These are phyloP conservation scores for Trichophyton benhamiae DNA, from an alignment of 2,329 filamentous ascomycete genomes.

Conservation along the genomic window DNA sequence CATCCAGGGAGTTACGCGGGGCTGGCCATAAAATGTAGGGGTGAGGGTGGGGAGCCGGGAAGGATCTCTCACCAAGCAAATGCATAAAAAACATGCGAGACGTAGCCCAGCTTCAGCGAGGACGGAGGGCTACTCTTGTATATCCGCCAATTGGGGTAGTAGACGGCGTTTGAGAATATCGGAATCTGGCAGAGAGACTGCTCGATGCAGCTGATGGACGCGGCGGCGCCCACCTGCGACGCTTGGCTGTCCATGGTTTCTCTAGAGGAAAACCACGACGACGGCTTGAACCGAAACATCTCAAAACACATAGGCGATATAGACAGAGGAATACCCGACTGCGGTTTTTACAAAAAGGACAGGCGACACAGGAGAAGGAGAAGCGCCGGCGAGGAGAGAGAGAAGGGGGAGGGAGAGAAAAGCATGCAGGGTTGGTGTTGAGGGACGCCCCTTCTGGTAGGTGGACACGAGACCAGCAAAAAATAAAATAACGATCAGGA, in stretches of 20 bases:
- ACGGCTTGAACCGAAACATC: not conserved
- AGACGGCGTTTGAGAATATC: constrained; percentile 56
- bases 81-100: constrained; percentile 73
- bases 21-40: not conserved
- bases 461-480: constrained; percentile 1
- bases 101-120: constrained; percentile 59
- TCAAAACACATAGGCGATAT: not conserved
- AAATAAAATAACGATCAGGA: not conserved
- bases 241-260: not conserved
- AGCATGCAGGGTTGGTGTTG: not conserved
- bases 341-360: not conserved
- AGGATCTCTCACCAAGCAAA: constrained; percentile 48
- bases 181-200: constrained; percentile 19
- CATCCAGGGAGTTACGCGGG: not conserved
- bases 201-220: not conserved
- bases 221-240: not conserved
- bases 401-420: not conserved
- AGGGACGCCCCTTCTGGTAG: not conserved
- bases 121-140: constrained; percentile 63
- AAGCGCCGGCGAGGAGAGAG: not conserved
- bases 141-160: constrained; percentile 69
- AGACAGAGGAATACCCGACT: not conserved
- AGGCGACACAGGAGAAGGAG: not conserved
- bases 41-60: too few relatives aligned
- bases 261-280: not conserved